Evolutionary conservation across 768 basidiomycete genomes (phyloP), one percentile per base, ranked within the genome.

Genomic region (Lactarius deliciosus): DNA sequence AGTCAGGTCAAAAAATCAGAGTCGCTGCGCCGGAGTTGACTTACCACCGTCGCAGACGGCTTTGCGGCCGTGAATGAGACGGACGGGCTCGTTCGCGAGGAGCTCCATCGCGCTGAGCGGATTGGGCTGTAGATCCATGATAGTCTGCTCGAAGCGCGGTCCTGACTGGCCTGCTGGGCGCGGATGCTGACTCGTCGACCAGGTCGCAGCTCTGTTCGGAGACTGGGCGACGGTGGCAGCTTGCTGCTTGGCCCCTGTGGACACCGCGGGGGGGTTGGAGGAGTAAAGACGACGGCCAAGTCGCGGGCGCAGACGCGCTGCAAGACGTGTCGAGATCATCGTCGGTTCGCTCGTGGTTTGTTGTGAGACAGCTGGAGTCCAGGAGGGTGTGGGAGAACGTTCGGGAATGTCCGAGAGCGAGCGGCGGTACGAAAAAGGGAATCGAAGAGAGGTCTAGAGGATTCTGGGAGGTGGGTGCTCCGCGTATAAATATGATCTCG

Each of bases 21-120:
- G 3, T 34, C 40, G 16, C 28, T 8, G 18, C 7, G 8, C 16
- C 3, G 4, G 25, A 18, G 50, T 15, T 11, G 6, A 81, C 92
- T 72, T 71, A 98, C 97, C 96, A 73, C 97, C 97, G 76, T 99
- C 96, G 76, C 97, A 99, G 58, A 89, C 82, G 2, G 94, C 95
- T 76, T 87, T 93, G 72, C 96, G 83, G 22, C 87, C 90, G 55
- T 92, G 77, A 11, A 96, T 89, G 55, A 94, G 74, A 60, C 90
- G 82, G 63, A 96, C 84, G 9, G 96, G 95, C 76, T 97, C 94
- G 70, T 92, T 82, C 58, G 83, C 83, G 71, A 98, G 84, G 72
- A 98, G 82, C 69, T 90, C 89, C 90, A 98, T 95, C 2, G 96
- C 97, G 67, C 92, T 92, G 69, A 89, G 81, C 15, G 96, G 90